Evolutionary conservation across 208 protist genomes (phyloP), one percentile per base, ranked within the genome.

Genomic region (Naegleria lovaniensis): DNA sequence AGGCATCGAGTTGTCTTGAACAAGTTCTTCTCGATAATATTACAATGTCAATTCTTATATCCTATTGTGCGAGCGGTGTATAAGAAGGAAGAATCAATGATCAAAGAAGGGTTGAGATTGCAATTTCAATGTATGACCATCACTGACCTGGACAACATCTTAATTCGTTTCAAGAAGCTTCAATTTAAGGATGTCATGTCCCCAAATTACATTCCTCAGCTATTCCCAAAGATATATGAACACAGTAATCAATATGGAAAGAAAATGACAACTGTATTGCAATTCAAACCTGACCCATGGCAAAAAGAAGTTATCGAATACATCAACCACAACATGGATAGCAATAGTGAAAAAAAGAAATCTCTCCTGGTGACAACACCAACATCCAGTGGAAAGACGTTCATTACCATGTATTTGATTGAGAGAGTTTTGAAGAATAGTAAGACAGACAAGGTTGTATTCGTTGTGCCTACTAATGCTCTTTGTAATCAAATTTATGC

Each of bases 361-460:
- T n/a, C 13, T 48, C 43, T 48, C 43, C 43, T 48, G 7, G 43
- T 48, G 5, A 48, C 43, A 1, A 48, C 43, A 36, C 90, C 90
- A 13, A 92, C 90, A 9, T 89, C 83, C 33, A 11, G 5, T 22
- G 90, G 90, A n/a, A 92, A 92, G 33, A 90, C 90, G 0, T 92
- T 92, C 29, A 84, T 92, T 29, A 19, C 85, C 7, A 38, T 55
- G 2, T 58, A 58, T 29, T 29, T 90, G 4, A 88, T 92, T 13
- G 85, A 92, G 29, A 79, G 33, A 67, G 39, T 92, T 13, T 38
- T 92, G 15, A 88, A 22, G n/a, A 6, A 76, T 19, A 22, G n/a
- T 41, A 22, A 76, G n/a, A 16, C 4, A 3, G 16, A 29, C n/a
- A 36, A 51, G 11, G 51, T 87, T 36, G 83, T 90, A 13, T 90